Evolutionary conservation across 2,329 filamentous ascomycete species (phyloP), one percentile per base, ranked within the genome.

Genomic region (Penicillium sp.): DNA sequence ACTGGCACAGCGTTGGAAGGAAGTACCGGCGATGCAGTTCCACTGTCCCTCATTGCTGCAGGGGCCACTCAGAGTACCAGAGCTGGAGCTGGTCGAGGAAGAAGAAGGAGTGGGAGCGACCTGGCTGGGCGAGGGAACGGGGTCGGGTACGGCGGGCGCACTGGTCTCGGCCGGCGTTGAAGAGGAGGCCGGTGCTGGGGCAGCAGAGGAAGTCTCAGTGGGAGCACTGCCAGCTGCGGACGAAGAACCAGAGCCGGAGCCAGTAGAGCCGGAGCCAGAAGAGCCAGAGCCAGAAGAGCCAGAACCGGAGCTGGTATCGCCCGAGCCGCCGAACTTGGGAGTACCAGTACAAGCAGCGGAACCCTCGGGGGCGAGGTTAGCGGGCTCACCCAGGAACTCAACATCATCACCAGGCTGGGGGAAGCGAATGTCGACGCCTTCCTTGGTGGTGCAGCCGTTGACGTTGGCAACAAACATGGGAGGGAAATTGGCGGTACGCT

Each of bases 391-490:
- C 51, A 78, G 72, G 10, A 70, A 72, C 49, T 85, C 79, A 4
- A 84, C 75, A 2, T 77, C 80, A 0, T 76, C 55, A 44, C 89
- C 89, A 0, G 88, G 81, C 58, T 88, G 75, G 7, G 87, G 86
- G 75, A 86, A 92, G n/a, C 75, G 68, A 55, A 88, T 77, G 60
- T 90, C 84, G 3, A 73, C 66, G 14, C 67, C 65, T 35, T 84
- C 80, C 0, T 61, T 64, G 11, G 84, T 87, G 0, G 45, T 65
- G 72, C 87, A 90, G 36, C 71, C 72, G 51, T 79, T 79, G 53
- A 91, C 74, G 72, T 94, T 95, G 62, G 88, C 86, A 0, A 86
- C 79, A 48, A 91, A 86, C 83, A 95, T 87, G 51, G 85, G 76
- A 0, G 90, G 90, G 11, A 95, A 85, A 0, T 74, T 69, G 35